Evolutionary conservation across 2,329 filamentous ascomycete species (phyloP), one percentile per base, ranked within the genome.

Genomic region (Exophiala oligosperma): DNA sequence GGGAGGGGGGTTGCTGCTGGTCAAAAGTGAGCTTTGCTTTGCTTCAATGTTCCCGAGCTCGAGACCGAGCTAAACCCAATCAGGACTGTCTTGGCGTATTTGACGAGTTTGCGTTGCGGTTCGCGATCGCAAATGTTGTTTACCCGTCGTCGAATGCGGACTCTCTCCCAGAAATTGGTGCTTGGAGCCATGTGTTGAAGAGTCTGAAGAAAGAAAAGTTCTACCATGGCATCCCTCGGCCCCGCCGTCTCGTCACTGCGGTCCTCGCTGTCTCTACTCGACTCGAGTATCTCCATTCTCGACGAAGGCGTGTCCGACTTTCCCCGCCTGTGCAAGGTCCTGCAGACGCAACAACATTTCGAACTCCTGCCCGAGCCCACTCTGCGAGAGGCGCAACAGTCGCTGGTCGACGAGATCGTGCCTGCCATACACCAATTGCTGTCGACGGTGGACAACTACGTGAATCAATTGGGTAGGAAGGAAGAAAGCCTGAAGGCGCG

Each of bases 351-450:
- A 56, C 67, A 95, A 88, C 92, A 96, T 77, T 97, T 96, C 75
- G 92, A 97, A 73, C 86, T 96, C 43, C 90, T 96, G 66, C 90
- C 92, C 14, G 91, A 96, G 71, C 85, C 89, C 11, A 90, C 90
- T 52, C 84, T 97, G 46, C 86, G 87, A 61, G 83, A 88, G 62
- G 92, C 92, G 32, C 92, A 97, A 74, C 81, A 90, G 65, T 87
- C 91, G 3, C 84, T 97, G 17, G 88, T 92, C 67, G 89, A 91
- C 68, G 92, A 96, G 71, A 94, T 96, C 66, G 87, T 88, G n/a
- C 92, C 92, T 7, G 92, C 91, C 72, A 89, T 96, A 63, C 80
- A 87, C 29, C 84, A 86, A 57, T 84, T 97, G 1, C 85, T 97
- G 52, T 83, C 86, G 62, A 87, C 92, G 65, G 91, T 92, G n/a